A percentile compares a stretch with the other conserved stretches of the same genome.
Conservation (phyloP, 352 stramenopile species). For the Halophytophthora polymorphica region DNA sequence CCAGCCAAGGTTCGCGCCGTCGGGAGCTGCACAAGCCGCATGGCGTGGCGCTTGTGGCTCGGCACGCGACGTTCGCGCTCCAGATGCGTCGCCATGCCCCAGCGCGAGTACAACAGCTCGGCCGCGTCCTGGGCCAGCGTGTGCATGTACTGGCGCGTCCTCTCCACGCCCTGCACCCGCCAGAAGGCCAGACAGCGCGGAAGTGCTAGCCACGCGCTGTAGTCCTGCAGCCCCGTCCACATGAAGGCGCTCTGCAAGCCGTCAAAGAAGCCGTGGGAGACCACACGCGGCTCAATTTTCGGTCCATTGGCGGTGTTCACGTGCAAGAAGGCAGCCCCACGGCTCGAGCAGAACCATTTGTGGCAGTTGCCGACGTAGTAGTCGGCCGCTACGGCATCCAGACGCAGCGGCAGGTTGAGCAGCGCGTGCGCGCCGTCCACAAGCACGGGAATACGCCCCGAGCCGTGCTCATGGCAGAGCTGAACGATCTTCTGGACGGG, state of each 20-base stretch:
- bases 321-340: slow-evolving; percentile 88
- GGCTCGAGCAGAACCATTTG: slow-evolving; percentile 92
- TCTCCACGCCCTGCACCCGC: slow-evolving; percentile 39
- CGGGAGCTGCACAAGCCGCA: slow-evolving; percentile 73
- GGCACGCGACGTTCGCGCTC: slow-evolving; percentile 32
- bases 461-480: slow-evolving; percentile 36
- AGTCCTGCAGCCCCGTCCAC: slow-evolving; percentile 93
- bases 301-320: slow-evolving; percentile 30
- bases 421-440: slow-evolving; percentile 92
- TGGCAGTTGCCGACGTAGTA: slow-evolving; percentile 95
- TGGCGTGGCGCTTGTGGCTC: slow-evolving; percentile 62
- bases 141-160: slow-evolving; percentile 68
- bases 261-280: slow-evolving; percentile 91
- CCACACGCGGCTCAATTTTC: slow-evolving; percentile 60
- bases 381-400: slow-evolving; percentile 72
- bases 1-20: slow-evolving; percentile 45
- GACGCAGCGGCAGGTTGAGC: slow-evolving; percentile 73
- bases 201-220: slow-evolving; percentile 83
- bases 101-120: slow-evolving; percentile 58
- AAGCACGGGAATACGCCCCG: slow-evolving; percentile 49
- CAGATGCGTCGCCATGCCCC: slow-evolving; percentile 49
- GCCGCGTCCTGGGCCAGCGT: slow-evolving; percentile 44
- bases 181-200: slow-evolving; percentile 87
- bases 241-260: slow-evolving; percentile 90
- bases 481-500: slow-evolving; percentile 78